phyloP scores from a whole-genome alignment of 805 yeast genomes.

The Kodamaea kaohsiungensis region DNA sequence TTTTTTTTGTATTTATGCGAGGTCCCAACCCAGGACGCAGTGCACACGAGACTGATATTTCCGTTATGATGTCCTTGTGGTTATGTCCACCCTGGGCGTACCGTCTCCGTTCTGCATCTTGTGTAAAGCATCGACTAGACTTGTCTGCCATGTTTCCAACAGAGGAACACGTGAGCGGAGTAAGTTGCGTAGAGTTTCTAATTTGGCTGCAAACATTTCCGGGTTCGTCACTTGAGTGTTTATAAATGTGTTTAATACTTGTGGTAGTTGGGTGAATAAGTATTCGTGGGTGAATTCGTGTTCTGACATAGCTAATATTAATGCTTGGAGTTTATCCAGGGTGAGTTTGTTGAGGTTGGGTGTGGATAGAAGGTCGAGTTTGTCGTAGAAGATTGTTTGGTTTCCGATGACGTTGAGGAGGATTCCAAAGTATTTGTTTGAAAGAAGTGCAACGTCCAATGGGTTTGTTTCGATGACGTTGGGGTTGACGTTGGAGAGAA shows the following conservation, averaged over 20 bases:
- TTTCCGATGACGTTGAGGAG: constrained; percentile 25
- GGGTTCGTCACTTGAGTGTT: constrained; percentile 17
- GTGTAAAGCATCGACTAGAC: neutral
- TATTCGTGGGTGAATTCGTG: constrained; percentile 19
- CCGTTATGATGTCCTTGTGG: neutral
- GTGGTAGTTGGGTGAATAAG: constrained; percentile 26
- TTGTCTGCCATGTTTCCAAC: neutral
- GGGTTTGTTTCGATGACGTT: constrained; percentile 13
- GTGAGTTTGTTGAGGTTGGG: constrained; percentile 18
- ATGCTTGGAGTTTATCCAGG: constrained; percentile 21
- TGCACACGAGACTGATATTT: neutral
- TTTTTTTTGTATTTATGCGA: neutral
- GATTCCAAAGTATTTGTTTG: constrained; percentile 25
- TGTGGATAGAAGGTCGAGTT: constrained; percentile 10
- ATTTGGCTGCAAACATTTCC: constrained; percentile 27
- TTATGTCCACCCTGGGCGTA: neutral
- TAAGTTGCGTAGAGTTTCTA: constrained; percentile 9
- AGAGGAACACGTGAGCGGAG: constrained; percentile 1
- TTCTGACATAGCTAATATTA: constrained; percentile 23
- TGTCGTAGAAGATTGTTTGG: constrained; percentile 15
- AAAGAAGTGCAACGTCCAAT: constrained; percentile 15
- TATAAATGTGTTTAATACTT: constrained; percentile 22
- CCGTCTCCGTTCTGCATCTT: constrained; percentile 7
- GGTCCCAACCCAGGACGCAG: neutral
- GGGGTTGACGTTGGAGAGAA: constrained; percentile 22